Percentiles rank a stretch among this genome's conserved stretches.
Conservation (phyloP, 768 basidiomycete species). For the Mycena latifolia region DNA sequence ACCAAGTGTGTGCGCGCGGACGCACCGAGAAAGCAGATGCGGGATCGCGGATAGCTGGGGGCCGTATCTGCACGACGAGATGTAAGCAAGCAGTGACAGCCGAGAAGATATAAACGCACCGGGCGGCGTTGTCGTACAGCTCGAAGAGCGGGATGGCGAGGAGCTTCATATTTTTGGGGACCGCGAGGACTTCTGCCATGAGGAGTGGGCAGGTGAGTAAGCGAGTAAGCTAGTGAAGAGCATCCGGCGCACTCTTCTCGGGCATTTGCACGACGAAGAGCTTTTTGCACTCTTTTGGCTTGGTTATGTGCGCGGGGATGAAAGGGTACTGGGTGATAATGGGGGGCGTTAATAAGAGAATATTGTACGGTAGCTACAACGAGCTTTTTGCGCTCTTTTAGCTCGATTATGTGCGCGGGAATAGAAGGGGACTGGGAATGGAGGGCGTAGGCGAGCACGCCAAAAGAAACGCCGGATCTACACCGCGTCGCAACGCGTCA, state of each 20-base stretch:
- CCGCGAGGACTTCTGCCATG: slow-evolving; percentile 88
- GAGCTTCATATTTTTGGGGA: slow-evolving; percentile 99
- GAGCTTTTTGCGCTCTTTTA: no score
- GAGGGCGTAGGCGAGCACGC: no score
- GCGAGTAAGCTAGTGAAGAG: not conserved
- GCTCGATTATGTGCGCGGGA: no score
- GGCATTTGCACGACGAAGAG: slow-evolving; percentile 97
- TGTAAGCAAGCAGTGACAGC: no score
- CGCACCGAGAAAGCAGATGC: slow-evolving; percentile 80
- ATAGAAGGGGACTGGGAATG: no score
- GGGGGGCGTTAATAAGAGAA: not conserved
- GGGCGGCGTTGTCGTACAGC: slow-evolving; percentile 96
- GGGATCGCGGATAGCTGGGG: slow-evolving; percentile 96
- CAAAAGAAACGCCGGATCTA: no score
- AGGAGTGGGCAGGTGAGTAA: not conserved
- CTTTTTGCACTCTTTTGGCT: slow-evolving; percentile 98
- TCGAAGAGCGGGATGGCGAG: slow-evolving; percentile 97
- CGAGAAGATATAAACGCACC: no score
- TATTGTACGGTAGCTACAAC: no score
- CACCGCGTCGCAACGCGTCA: no score
- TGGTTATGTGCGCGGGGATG: slow-evolving; percentile 94
- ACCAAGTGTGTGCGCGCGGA: no score
- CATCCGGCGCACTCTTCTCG: slow-evolving; percentile 76
- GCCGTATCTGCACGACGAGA: slow-evolving; percentile 71
- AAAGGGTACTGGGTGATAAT: slow-evolving; percentile 92